Evolutionary conservation across 805 yeast species (phyloP), one percentile per base, ranked within the genome.

Genomic region (Priceomyces fermenticarens): DNA sequence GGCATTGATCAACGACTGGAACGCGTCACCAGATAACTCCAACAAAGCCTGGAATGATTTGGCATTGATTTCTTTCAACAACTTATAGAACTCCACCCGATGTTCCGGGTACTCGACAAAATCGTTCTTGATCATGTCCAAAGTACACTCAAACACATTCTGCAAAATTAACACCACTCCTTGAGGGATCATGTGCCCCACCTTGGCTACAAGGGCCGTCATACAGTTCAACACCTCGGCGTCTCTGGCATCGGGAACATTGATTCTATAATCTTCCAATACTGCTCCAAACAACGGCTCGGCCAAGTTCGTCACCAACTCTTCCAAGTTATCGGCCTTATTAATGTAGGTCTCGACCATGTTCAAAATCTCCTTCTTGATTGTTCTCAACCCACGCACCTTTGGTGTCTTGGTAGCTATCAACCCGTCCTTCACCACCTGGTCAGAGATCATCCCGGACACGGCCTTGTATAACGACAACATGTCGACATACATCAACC

Each of bases 21-120:
- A 91, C 16, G 96, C 95, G 47, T 81, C 89, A 3, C 95, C 91
- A 8, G 97, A 95, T 48, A 93, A 76, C 62, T 88, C 86, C 45
- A 88, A 72, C 50, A 93, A 74, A 0, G 97, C 96, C 43, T 80
- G 77, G 74, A 93, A 93, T 12, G 93, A 83, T 57, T 85, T 84
- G 51, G 81, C 65, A 63, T 93, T 85, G 57, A 93, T 91, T 44
- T 87, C 95, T 53, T 90, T 83, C 58, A 93, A 74, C 40, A 93
- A 73, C 66, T 85, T 86, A 71, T 91, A 93, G 63, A 93, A 93
- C 60, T 90, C 98, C 42, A 91, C 95, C 57, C 99, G 81, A 68
- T 91, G 97, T 62, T 93, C 99, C 10, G 98, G 99, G 63, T 88
- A 93, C 64, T 93, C 97, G 2, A 96, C 82, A 60, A 93, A 88